A percentile compares a stretch with the other conserved stretches of the same genome.
These are phyloP conservation scores for Nicotiana tomentosiformis DNA, from an alignment of 257 asterid species.

Conservation along the genomic window DNA sequence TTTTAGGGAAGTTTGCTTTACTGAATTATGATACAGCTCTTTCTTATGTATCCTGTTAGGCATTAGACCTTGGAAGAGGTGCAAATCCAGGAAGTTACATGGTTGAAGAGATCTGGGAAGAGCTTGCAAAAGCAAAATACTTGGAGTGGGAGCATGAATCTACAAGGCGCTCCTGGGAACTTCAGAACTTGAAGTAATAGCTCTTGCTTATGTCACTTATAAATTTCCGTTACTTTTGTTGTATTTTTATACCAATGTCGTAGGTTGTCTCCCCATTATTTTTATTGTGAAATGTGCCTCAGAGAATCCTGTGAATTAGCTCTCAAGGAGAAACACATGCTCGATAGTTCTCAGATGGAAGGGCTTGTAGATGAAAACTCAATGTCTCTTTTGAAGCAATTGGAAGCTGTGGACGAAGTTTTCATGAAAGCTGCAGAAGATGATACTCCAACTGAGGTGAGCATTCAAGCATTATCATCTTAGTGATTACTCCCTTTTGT, in stretches of 20 bases:
- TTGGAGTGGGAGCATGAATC: slow-evolving; percentile 75
- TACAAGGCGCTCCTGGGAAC: slow-evolving; percentile 75
- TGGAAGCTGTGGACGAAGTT: slow-evolving; percentile 49
- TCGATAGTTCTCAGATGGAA: slow-evolving; percentile 31
- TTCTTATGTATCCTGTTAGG: slow-evolving; percentile 32
- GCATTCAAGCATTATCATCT: slow-evolving; percentile 1
- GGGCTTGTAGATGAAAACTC: slow-evolving; percentile 43
- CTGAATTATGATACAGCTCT: background rate
- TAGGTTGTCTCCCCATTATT: background rate
- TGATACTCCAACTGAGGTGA: slow-evolving; percentile 73
- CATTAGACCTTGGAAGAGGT: slow-evolving; percentile 78
- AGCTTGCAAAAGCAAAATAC: slow-evolving; percentile 82
- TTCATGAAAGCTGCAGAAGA: slow-evolving; percentile 65
- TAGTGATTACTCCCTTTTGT: background rate
- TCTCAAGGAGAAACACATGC: slow-evolving; percentile 48
- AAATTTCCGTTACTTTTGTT: background rate
- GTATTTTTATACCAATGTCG: background rate
- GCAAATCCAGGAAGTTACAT: slow-evolving; percentile 59
- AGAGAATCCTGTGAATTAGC: slow-evolving; percentile 77
- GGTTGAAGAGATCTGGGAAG: slow-evolving; percentile 95
- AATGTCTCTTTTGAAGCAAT: slow-evolving; percentile 26
- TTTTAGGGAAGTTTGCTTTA: background rate
- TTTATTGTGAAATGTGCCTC: slow-evolving; percentile 11
- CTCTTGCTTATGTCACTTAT: background rate
- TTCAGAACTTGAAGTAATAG: slow-evolving; percentile 61